These are phyloP conservation scores for Lactarius hengduanensis DNA, from an alignment of 768 basidiomycete species.

Conservation along the genomic window DNA sequence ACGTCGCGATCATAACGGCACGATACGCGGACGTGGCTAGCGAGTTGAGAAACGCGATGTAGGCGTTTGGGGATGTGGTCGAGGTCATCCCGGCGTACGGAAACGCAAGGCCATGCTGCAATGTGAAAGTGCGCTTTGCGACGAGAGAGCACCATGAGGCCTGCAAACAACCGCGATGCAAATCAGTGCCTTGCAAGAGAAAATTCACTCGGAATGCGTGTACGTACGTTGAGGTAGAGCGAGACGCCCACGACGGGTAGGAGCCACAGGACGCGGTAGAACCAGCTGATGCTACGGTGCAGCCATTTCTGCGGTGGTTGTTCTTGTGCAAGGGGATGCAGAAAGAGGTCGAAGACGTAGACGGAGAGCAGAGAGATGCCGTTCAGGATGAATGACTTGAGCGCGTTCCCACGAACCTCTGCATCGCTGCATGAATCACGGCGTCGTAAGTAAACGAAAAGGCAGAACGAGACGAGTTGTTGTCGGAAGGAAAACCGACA, in stretches of 20 bases:
- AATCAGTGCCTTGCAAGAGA: background rate
- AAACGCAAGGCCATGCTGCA: constrained; percentile 56
- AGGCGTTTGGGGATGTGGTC: constrained; percentile 52
- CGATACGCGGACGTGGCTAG: constrained; percentile 82
- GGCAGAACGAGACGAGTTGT: background rate
- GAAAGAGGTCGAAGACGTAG: constrained; percentile 70
- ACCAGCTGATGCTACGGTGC: constrained; percentile 69
- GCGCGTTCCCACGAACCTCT: constrained; percentile 70
- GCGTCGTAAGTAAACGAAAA: constrained; percentile 22
- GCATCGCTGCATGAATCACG: constrained; percentile 51
- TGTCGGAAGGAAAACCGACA: constrained; percentile 21
- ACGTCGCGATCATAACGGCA: constrained; percentile 77
- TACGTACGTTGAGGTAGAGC: constrained; percentile 77
- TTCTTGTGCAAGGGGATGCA: constrained; percentile 64
- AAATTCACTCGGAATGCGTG: background rate
- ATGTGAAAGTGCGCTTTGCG: constrained; percentile 67
- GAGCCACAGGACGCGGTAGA: constrained; percentile 78
- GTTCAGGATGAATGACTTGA: constrained; percentile 76
- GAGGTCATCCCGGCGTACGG: constrained; percentile 45
- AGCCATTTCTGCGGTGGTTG: constrained; percentile 64
- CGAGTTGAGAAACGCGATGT: constrained; percentile 67
- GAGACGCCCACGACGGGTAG: constrained; percentile 72
- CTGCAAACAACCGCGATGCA: constrained; percentile 39
- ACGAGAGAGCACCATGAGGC: constrained; percentile 75
- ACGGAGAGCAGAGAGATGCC: constrained; percentile 67